Evolutionary conservation across 2,329 filamentous ascomycete genomes (phyloP).

Genomic region (Colletotrichum sp.): DNA sequence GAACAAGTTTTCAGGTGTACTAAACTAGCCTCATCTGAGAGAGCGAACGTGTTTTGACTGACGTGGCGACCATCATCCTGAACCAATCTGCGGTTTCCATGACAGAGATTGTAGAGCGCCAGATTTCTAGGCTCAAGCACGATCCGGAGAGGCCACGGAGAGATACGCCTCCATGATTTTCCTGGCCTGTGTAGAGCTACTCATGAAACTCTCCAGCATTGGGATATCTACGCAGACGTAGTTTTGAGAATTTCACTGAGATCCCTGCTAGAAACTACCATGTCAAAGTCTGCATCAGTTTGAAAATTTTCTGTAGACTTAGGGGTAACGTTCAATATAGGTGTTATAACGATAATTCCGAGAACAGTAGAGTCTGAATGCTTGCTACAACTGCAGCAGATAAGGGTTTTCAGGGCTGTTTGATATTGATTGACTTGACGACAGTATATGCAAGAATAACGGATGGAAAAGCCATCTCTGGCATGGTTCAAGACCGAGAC

Average conservation of each 20-base stretch:
- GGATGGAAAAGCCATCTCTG: not conserved
- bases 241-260: not conserved
- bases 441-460: not conserved
- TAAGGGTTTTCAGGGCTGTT: not conserved
- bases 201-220: not conserved
- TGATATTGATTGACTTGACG: not conserved
- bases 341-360: not conserved
- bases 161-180: not conserved
- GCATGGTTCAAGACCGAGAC: not conserved
- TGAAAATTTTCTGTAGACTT: not conserved
- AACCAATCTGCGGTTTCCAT: not conserved
- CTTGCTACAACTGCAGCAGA: not conserved
- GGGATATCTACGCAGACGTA: not conserved
- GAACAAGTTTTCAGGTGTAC: not conserved
- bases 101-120: not conserved
- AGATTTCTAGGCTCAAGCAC: too few species aligned
- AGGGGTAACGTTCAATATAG: not conserved
- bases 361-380: not conserved
- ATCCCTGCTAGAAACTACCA: not conserved
- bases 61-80: not conserved
- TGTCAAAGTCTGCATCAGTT: not conserved
- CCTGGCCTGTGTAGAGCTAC: not conserved
- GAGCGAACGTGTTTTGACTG: too few species aligned
- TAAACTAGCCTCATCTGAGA: not conserved
- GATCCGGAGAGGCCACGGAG: too few species aligned